A percentile compares a stretch with the other conserved stretches of the same genome.
Evolutionary conservation across 345 rosid genomes (phyloP).

Genomic region (Eucalyptus dawsonii): DNA sequence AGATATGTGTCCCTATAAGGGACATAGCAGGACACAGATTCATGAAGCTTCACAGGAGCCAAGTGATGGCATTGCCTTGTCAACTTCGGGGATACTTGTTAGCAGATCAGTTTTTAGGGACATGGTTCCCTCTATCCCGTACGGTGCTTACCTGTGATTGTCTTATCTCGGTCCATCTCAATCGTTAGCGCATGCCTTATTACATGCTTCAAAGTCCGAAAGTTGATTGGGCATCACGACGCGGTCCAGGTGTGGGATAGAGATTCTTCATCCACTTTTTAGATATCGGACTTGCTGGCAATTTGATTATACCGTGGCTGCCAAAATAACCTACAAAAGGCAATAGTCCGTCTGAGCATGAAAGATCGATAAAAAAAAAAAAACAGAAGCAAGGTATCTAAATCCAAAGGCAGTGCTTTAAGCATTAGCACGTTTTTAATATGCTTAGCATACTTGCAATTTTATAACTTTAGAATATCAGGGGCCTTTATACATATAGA

Average conservation of each 20-base stretch:
- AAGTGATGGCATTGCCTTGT: not conserved
- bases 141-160: not conserved
- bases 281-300: not conserved
- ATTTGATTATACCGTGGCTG: not conserved
- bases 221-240: not conserved
- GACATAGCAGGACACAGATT: not conserved
- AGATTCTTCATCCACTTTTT: not conserved
- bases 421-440: not conserved
- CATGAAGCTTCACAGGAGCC: not conserved
- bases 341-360: not conserved
- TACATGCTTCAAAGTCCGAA: not conserved
- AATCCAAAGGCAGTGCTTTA: not conserved
- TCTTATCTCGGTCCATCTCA: too few species aligned
- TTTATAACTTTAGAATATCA: too few species aligned
- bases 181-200: not conserved
- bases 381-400: not conserved
- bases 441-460: not conserved
- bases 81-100: not conserved
- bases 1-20: not conserved
- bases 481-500: too few species aligned
- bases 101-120: not conserved
- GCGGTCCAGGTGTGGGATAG: too few species aligned
- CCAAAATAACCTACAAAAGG: not conserved
- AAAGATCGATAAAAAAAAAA: not conserved
- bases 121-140: not conserved